phyloP scores from a whole-genome alignment of 805 yeast genomes.

The Yarrowia keelungensis region DNA sequence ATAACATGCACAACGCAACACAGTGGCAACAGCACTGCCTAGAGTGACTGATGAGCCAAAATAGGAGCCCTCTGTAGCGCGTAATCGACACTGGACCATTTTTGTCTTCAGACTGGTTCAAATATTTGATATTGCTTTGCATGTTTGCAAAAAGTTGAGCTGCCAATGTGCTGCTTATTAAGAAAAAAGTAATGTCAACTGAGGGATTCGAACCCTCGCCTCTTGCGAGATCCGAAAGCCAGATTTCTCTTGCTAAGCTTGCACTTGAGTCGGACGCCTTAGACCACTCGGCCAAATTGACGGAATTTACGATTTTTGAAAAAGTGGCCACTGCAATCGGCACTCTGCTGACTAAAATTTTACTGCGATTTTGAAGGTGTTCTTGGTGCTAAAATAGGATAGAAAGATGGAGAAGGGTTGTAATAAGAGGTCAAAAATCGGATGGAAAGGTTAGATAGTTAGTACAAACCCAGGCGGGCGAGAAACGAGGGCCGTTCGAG shows the following conservation, averaged over 20 bases:
- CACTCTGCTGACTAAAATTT: constrained; percentile 8
- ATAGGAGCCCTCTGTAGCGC: too few species aligned
- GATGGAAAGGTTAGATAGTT: too few species aligned
- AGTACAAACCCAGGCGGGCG: too few species aligned
- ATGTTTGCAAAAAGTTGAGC: not conserved
- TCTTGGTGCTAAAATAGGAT: not conserved
- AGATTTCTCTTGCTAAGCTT: constrained; percentile 17
- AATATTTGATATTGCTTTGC: not conserved
- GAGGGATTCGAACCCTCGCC: constrained; percentile 42
- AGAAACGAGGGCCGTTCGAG: not conserved
- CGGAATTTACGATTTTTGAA: not conserved
- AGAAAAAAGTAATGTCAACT: constrained; percentile 35
- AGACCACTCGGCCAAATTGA: constrained; percentile 42
- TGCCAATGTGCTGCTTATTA: not conserved
- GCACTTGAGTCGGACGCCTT: constrained; percentile 42
- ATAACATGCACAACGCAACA: too few species aligned
- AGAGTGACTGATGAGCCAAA: too few species aligned
- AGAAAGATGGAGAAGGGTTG: too few species aligned
- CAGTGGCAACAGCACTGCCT: too few species aligned
- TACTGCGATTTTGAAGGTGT: not conserved
- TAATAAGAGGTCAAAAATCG: too few species aligned
- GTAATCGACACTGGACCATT: too few species aligned
- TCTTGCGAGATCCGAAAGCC: constrained; percentile 42
- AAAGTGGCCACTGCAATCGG: not conserved
- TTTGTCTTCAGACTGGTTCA: too few species aligned